Conservation (phyloP, 1,139 yeast genomes). For the Nakaseomyces glabratus region DNA sequence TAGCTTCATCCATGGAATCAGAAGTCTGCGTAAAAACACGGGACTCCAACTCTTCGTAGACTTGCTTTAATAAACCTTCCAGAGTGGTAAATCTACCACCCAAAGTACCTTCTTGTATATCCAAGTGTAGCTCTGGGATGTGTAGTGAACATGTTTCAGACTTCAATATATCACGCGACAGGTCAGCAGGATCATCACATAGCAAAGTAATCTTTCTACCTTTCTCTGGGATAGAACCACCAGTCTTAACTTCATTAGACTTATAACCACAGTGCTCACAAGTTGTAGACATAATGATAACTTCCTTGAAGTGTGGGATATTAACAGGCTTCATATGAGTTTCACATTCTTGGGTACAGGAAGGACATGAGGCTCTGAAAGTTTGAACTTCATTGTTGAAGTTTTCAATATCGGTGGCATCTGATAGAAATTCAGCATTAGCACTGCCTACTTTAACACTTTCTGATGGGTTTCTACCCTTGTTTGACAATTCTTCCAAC, state of each 20-base stretch:
- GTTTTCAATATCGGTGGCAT: conserved; percentile 75
- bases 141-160: conserved; percentile 84
- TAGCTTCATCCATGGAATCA: conserved; percentile 79
- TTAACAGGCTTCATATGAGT: conserved; percentile 96
- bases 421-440: conserved; percentile 40
- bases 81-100: conserved; percentile 98
- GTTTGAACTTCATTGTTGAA: conserved; percentile 84
- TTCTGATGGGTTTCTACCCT: conserved; percentile 42
- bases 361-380: conserved; percentile 85
- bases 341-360: conserved; percentile 65
- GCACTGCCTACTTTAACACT: conserved; percentile 25
- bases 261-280: conserved; percentile 93
- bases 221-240: conserved; percentile 86
- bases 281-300: conserved; percentile 88
- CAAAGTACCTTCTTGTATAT: conserved; percentile 90
- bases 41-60: conserved; percentile 75
- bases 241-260: conserved; percentile 96
- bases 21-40: conserved; percentile 81
- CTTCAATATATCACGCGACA: conserved; percentile 88
- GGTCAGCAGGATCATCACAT: conserved; percentile 86
- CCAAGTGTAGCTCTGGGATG: conserved; percentile 83
- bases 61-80: conserved; percentile 87
- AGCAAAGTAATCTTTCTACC: conserved; percentile 69
- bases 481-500: conserved; percentile 32
- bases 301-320: conserved; percentile 97